Evolutionary conservation across 345 rosid species (phyloP).

Genomic region (Streptanthus diversifolius): DNA sequence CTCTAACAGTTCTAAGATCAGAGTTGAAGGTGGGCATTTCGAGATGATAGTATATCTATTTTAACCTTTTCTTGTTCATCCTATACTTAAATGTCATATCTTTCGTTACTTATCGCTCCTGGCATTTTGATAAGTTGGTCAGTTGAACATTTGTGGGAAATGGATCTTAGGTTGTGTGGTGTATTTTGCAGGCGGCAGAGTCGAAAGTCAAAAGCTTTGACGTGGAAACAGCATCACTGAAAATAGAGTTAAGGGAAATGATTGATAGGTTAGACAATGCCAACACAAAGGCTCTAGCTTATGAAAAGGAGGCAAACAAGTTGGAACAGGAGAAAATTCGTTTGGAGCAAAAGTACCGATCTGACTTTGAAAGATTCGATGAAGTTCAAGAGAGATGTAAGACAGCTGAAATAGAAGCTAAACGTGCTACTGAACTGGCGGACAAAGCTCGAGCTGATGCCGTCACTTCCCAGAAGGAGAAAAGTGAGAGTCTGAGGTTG

Average conservation of each 20-base stretch:
- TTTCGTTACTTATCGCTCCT: background rate
- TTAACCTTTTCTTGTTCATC: background rate
- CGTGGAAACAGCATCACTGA: constrained; percentile 58
- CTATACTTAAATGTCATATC: background rate
- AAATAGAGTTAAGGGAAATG: constrained; percentile 53
- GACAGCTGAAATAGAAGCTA: constrained; percentile 79
- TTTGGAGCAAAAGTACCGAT: constrained; percentile 70
- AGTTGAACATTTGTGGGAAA: background rate
- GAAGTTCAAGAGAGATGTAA: constrained; percentile 79
- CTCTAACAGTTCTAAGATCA: constrained; percentile 67
- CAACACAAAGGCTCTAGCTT: constrained; percentile 64
- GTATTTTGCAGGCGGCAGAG: constrained; percentile 75
- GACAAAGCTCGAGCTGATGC: constrained; percentile 87
- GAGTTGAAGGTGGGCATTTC: constrained; percentile 71
- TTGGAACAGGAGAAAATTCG: constrained; percentile 85
- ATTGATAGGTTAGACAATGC: constrained; percentile 63
- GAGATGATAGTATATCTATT: background rate
- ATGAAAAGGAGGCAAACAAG: constrained; percentile 71
- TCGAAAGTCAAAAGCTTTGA: constrained; percentile 77
- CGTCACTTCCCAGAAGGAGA: constrained; percentile 72
- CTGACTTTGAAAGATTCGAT: constrained; percentile 81
- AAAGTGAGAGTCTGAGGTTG: constrained; percentile 65
- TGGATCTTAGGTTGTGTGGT: constrained; percentile 14
- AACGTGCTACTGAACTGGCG: constrained; percentile 83
- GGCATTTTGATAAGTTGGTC: background rate